Conservation (phyloP, 192 early-diverging fungal genomes). For the Coemansia sp. region DNA sequence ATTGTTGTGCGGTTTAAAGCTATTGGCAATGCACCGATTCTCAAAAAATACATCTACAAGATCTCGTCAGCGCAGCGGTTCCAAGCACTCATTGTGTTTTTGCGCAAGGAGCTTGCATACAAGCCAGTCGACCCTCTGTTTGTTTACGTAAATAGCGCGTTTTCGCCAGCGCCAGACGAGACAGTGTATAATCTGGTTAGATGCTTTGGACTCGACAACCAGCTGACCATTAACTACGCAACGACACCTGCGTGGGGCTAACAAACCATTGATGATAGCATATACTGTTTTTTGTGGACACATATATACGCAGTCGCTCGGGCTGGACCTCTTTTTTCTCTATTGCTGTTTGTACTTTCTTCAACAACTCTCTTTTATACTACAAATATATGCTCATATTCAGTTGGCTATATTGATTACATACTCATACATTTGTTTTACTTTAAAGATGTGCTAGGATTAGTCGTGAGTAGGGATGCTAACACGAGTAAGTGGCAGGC, state of each 20-base stretch:
- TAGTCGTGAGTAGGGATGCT: background rate
- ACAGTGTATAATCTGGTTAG: conserved; percentile 76
- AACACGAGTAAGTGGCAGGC: conserved; percentile 14
- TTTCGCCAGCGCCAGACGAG: conserved; percentile 93
- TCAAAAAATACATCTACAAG: conserved; percentile 85
- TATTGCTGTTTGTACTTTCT: no score
- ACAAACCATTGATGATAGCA: background rate
- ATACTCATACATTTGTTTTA: background rate
- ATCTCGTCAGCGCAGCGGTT: conserved; percentile 84
- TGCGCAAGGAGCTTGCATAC: conserved; percentile 80
- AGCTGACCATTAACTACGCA: conserved; percentile 91
- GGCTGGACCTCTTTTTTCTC: no score
- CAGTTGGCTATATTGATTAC: no score
- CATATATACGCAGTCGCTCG: background rate
- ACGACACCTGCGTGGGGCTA: conserved; percentile 90
- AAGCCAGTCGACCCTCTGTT: conserved; percentile 79
- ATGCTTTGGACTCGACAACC: conserved; percentile 82
- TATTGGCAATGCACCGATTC: conserved; percentile 87
- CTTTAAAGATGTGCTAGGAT: background rate
- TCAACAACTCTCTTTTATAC: no score
- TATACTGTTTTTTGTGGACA: background rate
- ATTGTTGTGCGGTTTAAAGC: conserved; percentile 85
- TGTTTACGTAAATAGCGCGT: conserved; percentile 92
- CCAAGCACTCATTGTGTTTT: conserved; percentile 80
- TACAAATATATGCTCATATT: no score